Conservation (phyloP, 306 rosid species). For the Cucurbita argyrosperma region DNA sequence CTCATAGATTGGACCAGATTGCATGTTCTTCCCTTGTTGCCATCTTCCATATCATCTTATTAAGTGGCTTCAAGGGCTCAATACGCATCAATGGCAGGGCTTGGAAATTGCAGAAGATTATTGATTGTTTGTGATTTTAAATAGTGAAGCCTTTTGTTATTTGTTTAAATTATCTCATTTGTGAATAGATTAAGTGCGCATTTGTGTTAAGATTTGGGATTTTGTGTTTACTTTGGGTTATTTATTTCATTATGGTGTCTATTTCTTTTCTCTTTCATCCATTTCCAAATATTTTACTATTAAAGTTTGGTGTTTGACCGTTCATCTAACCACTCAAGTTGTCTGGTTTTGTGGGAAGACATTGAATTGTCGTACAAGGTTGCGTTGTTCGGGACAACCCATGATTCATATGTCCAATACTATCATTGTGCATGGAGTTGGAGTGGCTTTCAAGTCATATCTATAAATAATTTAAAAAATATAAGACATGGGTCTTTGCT, state of each 20-base stretch:
- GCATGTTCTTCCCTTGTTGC: constrained; percentile 38
- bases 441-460: not conserved
- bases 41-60: constrained; percentile 32
- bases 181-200: constrained; percentile 4
- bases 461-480: not conserved
- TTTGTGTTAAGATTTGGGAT: not conserved
- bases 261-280: not conserved
- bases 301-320: too few relatives aligned
- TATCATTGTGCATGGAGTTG: not conserved
- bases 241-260: constrained; percentile 6
- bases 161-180: constrained; percentile 1
- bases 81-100: not conserved
- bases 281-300: too few relatives aligned
- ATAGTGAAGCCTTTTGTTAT: constrained; percentile 2
- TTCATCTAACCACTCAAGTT: too few relatives aligned
- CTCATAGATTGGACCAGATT: constrained; percentile 20
- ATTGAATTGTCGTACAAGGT: too few relatives aligned
- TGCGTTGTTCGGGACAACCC: too few relatives aligned
- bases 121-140: not conserved
- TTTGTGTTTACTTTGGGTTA: not conserved
- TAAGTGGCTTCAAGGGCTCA: constrained; percentile 10
- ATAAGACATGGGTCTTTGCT: too few relatives aligned
- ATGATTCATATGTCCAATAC: not conserved
- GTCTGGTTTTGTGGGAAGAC: too few relatives aligned
- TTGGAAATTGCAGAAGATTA: not conserved